Percentiles rank a stretch among this genome's conserved stretches.
These are phyloP conservation scores for Acacia concinna DNA, from an alignment of 331 rosid species.

Conservation along the genomic window DNA sequence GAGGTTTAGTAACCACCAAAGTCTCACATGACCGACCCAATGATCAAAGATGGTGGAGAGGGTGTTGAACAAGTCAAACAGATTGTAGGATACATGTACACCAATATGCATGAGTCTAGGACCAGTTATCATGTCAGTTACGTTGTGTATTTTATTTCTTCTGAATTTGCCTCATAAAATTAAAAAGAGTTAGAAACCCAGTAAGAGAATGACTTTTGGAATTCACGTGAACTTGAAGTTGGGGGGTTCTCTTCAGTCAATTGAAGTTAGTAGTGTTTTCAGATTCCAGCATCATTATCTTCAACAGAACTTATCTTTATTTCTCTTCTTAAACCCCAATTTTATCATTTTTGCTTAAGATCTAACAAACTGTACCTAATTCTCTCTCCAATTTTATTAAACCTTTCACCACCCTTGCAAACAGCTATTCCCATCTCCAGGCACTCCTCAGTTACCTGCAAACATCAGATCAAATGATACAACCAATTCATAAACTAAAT, in stretches of 20 bases:
- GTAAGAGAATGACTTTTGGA: neutral
- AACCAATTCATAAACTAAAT: slow-evolving; percentile 14
- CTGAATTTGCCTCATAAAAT: neutral
- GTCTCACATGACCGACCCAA: neutral
- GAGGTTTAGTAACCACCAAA: neutral
- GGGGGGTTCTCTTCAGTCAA: neutral
- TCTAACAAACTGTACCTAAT: slow-evolving; percentile 61
- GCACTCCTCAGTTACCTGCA: slow-evolving; percentile 85
- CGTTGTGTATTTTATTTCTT: neutral
- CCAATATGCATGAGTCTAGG: neutral
- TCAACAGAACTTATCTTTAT: neutral
- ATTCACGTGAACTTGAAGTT: neutral
- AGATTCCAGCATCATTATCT: neutral
- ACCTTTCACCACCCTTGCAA: slow-evolving; percentile 86
- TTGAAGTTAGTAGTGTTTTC: neutral
- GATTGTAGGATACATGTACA: neutral
- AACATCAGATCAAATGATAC: slow-evolving; percentile 23
- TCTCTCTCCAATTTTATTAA: slow-evolving; percentile 84
- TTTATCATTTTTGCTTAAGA: neutral
- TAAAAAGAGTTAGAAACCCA: neutral
- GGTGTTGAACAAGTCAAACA: neutral
- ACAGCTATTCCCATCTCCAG: slow-evolving; percentile 87
- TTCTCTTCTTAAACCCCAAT: neutral
- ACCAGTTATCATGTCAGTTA: neutral
- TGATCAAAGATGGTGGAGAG: neutral